phyloP scores from a whole-genome alignment of 1,284 basidiomycete species.

The Wallemia ichthyophaga region DNA sequence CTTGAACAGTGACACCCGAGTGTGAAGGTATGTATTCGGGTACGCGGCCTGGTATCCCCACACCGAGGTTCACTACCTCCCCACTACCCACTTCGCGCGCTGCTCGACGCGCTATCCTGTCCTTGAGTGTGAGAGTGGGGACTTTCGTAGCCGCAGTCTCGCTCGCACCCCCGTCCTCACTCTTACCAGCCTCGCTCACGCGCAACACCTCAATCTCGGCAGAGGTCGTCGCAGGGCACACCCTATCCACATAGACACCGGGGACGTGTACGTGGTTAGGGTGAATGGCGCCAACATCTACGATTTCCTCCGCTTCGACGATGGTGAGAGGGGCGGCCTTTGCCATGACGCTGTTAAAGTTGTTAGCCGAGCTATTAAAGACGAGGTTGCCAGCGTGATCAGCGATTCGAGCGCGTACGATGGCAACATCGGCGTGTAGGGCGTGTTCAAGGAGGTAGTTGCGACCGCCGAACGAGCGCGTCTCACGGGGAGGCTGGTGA shows the following conservation, averaged over 20 bases:
- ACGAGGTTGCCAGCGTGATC: slow-evolving; percentile 37
- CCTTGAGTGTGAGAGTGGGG: slow-evolving; percentile 16
- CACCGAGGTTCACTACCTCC: slow-evolving; percentile 42
- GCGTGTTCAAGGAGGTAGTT: slow-evolving; percentile 11
- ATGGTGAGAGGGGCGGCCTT: slow-evolving; percentile 69
- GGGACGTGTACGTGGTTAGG: slow-evolving; percentile 39
- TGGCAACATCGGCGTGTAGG: not conserved
- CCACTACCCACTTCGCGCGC: slow-evolving; percentile 75
- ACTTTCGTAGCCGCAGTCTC: no score
- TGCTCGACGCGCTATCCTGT: slow-evolving; percentile 54
- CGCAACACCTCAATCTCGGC: slow-evolving; percentile 55
- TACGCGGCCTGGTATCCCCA: slow-evolving; percentile 58
- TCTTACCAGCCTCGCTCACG: slow-evolving; percentile 27
- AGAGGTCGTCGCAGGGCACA: slow-evolving; percentile 41
- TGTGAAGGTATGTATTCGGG: slow-evolving; percentile 48
- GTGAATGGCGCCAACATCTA: slow-evolving; percentile 51
- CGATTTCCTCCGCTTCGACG: slow-evolving; percentile 82
- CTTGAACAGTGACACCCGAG: slow-evolving; percentile 70
- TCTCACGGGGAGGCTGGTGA: slow-evolving; percentile 27
- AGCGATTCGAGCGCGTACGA: not conserved
- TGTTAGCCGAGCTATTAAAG: slow-evolving; percentile 64
- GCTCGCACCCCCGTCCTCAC: slow-evolving; percentile 7
- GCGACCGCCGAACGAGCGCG: slow-evolving; percentile 33
- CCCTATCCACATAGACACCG: slow-evolving; percentile 60
- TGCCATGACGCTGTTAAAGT: slow-evolving; percentile 63